Evolutionary conservation across 768 basidiomycete species (phyloP), one percentile per base, ranked within the genome.

Genomic region (Leccinellum albellum): DNA sequence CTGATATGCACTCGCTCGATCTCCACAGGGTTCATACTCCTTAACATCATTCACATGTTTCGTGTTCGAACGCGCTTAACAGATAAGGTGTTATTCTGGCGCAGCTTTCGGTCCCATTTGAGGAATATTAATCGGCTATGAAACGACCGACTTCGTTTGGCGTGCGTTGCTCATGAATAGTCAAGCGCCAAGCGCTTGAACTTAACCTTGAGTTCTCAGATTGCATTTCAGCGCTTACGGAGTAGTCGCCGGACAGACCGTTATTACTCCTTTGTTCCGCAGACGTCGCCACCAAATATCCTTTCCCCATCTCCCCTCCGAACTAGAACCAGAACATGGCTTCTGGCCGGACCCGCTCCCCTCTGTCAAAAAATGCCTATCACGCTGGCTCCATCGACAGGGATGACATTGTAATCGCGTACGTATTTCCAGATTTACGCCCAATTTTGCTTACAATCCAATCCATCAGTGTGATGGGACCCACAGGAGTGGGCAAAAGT

Each of bases 321-420:
- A 14, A 32, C 13, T 14, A 14, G 13, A 10, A 37, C 7, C 0
- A 17, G 33, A n/a, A 37, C 37, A 37, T 37, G 37, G 37, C 9
- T 37, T 1, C 4, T n/a, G n/a, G n/a, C 15, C 15, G 15, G 37
- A 37, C 9, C 17, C 37, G 4, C 37, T 32, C 5, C 32, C 13
- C 32, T 32, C 31, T 13, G 12, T 32, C 31, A 4, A 26, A 51
- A 15, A 46, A 2, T 7, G n/a, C 29, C 26, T 3, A n/a, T 21
- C 31, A 17, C 24, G 6, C 1, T 14, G 13, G 40, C 13, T 23
- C 23, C 17, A 28, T 57, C 17, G 13, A 42, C 26, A 37, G 40
- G 21, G 21, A 56, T 37, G 63, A 64, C 17, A 61, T 65, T 53
- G 33, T 64, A 20, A 58, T 64, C 5, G 63, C 59, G 63, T 64